phyloP scores from a whole-genome alignment of 2,329 filamentous ascomycete genomes.

The Arthrobotrys sinensis region DNA sequence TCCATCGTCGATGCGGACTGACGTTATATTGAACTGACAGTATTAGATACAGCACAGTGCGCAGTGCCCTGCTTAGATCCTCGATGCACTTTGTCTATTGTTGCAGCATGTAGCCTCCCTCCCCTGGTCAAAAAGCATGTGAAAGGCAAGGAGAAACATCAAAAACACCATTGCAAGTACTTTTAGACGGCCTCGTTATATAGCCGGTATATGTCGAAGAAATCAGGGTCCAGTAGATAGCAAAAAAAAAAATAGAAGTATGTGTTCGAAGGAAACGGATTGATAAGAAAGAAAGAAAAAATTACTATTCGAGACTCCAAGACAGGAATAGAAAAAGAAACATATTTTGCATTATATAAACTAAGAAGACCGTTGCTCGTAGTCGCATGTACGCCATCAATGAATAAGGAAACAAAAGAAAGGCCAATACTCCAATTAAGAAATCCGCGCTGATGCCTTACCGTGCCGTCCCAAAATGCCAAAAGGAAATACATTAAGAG shows the following conservation, averaged over 20 bases:
- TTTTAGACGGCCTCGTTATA: conserved; percentile 18
- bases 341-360: conserved; percentile 14
- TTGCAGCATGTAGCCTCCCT: conserved; percentile 22
- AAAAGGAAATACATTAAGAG: conserved; percentile 28
- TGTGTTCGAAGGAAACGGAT: background rate
- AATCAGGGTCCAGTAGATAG: background rate
- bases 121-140: conserved; percentile 40
- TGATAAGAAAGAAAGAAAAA: conserved; percentile 1
- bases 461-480: conserved; percentile 47
- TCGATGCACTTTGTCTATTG: conserved; percentile 22
- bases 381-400: conserved; percentile 46
- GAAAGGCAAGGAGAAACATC: conserved; percentile 18
- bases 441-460: conserved; percentile 36
- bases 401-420: conserved; percentile 11
- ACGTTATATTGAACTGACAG: conserved; percentile 30
- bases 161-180: conserved; percentile 20
- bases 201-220: conserved; percentile 10
- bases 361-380: conserved; percentile 50
- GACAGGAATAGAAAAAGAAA: background rate
- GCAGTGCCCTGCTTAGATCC: background rate
- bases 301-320: background rate
- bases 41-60: conserved; percentile 16
- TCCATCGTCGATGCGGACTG: conserved; percentile 37
- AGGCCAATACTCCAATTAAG: conserved; percentile 42
- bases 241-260: background rate